Evolutionary conservation across 208 protist genomes (phyloP).

Genomic region (Herpetomonas samuelpessoai): DNA sequence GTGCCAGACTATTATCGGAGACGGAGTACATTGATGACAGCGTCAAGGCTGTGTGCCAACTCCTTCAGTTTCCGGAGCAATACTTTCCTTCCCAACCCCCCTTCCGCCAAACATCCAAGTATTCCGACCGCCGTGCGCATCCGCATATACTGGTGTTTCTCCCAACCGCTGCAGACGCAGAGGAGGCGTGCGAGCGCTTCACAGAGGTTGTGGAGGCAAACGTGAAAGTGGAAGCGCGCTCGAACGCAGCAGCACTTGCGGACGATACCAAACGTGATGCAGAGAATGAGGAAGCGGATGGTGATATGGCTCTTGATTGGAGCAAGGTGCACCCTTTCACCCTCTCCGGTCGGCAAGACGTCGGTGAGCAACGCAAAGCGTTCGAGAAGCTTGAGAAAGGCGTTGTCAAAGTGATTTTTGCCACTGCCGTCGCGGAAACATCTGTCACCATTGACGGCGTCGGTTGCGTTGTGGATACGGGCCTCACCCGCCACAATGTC

Average conservation of each 20-base stretch:
- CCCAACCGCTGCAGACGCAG: conserved; percentile 43
- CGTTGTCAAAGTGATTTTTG: conserved; percentile 87
- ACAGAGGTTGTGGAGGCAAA: neutral
- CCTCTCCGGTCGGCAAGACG: conserved; percentile 32
- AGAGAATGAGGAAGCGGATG: neutral
- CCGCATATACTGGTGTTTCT: conserved; percentile 65
- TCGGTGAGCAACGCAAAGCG: conserved; percentile 33
- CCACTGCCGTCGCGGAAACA: conserved; percentile 99
- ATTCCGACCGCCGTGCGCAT: neutral
- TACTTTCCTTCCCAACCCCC: too few species aligned
- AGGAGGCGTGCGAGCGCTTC: conserved; percentile 14
- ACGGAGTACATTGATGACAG: conserved; percentile 75
- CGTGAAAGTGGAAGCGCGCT: neutral
- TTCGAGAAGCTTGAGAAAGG: conserved; percentile 13
- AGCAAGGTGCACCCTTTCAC: conserved; percentile 23
- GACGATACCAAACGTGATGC: neutral
- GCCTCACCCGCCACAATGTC: conserved; percentile 95
- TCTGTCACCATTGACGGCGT: conserved; percentile 98
- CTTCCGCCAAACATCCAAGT: neutral
- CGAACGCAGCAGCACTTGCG: conserved; percentile 19
- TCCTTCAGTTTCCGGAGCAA: conserved; percentile 25
- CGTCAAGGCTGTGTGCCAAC: conserved; percentile 29
- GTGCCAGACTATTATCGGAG: conserved; percentile 27
- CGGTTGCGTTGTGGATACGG: conserved; percentile 96
- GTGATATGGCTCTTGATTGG: neutral